These are phyloP conservation scores for Pseudopyricularia cyperi DNA, from an alignment of 2,329 filamentous ascomycete genomes.

Conservation along the genomic window DNA sequence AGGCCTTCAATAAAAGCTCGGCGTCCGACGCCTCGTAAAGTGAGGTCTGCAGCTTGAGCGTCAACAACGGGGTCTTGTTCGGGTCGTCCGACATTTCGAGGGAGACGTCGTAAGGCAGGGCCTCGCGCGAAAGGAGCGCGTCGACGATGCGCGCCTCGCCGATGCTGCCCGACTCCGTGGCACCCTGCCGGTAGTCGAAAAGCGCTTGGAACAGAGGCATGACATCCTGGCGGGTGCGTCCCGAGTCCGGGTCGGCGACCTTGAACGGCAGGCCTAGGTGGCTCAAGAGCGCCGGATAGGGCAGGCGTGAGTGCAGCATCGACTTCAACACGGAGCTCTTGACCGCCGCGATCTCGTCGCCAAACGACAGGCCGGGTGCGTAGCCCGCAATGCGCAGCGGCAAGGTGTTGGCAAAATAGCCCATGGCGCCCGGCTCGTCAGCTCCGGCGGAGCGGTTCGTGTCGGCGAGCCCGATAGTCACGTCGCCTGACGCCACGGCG, in stretches of 20 bases:
- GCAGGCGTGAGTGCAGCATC: neutral
- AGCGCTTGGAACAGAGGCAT: conserved; percentile 1
- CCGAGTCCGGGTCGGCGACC: no score
- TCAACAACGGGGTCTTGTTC: neutral
- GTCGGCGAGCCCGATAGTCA: conserved; percentile 28
- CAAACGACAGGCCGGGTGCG: neutral
- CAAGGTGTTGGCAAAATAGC: conserved; percentile 25
- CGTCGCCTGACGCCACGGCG: no score
- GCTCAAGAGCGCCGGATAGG: neutral
- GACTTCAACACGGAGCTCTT: neutral
- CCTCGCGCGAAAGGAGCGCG: neutral
- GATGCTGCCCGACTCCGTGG: neutral
- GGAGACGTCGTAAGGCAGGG: neutral
- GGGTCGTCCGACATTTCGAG: neutral
- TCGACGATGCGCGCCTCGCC: neutral
- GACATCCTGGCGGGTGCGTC: neutral
- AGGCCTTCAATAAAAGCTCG: neutral
- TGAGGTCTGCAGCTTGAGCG: neutral
- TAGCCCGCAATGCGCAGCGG: conserved; percentile 18
- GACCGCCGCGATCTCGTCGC: neutral
- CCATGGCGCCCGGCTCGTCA: conserved; percentile 15
- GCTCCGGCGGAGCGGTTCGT: conserved; percentile 17
- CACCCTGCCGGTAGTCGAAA: conserved; percentile 2
- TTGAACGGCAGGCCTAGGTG: neutral
- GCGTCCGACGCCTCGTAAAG: neutral